A percentile compares a stretch with the other conserved stretches of the same genome.
phyloP scores from a whole-genome alignment of 179 eudicot species.

The Corrigiola litoralis region DNA sequence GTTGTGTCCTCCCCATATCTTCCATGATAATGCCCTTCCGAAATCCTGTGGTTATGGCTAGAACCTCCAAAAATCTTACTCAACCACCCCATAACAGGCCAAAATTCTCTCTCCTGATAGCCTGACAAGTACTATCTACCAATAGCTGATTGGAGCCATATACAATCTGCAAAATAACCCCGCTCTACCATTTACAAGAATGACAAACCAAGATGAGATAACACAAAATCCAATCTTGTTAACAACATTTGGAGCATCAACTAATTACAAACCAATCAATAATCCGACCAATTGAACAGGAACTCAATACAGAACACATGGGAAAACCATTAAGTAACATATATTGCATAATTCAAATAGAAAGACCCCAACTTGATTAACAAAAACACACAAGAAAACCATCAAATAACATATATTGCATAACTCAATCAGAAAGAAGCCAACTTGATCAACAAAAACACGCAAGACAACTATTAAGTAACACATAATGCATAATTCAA shows the following conservation, averaged over 20 bases:
- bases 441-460: too few species aligned
- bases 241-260: neutral
- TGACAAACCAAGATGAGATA: neutral
- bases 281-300: neutral
- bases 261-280: neutral
- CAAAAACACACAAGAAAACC: neutral
- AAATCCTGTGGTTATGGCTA: slow-evolving; percentile 53
- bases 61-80: slow-evolving; percentile 64
- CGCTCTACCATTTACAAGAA: neutral
- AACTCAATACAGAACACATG: neutral
- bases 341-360: neutral
- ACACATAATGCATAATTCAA: neutral
- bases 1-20: slow-evolving; percentile 54
- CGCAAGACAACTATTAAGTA: neutral
- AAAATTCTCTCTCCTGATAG: slow-evolving; percentile 15
- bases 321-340: neutral
- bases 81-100: slow-evolving; percentile 71
- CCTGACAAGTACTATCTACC: slow-evolving; percentile 30
- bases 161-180: slow-evolving; percentile 10
- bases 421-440: neutral
- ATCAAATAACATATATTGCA: neutral
- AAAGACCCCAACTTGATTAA: neutral
- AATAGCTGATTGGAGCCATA: slow-evolving; percentile 12
- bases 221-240: neutral
- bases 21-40: slow-evolving; percentile 64